Base-by-base conservation (phyloP, 768 basidiomycete genomes). In the Leccinum aurantiacum region DNA sequence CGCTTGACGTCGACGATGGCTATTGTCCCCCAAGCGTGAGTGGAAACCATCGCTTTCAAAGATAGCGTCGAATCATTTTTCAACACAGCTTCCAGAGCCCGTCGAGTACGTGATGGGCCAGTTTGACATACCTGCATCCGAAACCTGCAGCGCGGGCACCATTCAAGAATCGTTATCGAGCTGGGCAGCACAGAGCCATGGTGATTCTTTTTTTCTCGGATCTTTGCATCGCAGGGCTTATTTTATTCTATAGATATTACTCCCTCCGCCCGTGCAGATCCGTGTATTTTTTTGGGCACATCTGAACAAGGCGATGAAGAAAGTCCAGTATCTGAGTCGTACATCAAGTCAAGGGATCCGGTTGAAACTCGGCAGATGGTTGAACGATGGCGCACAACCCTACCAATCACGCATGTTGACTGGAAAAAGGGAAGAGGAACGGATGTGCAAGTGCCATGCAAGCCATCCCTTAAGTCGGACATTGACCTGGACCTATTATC, bases 1-100 rank as follows among this genome's bases (percentile, higher is more conserved):
- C 84, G n/a, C 72, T 75, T 53, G 67, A 67, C 54, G 53, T 70
- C 33, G 63, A 73, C 29, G 74, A 69, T 47, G 72, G 74, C 1
- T 75, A 71, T 56, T 68, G 60, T 3, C 62, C 66, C 10, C 67
- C 72, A 4, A 58, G 56, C 44, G 71, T 74, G 48, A 57, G 71
- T 57, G 6, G 15, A 19, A 37, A 29, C 51, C 14, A 24, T 52
- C 48, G 11, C 25, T 27, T 57, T 59, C 11, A 8, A 48, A 50
- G 27, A 31, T 4, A 17, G 2, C 33, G 14, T 29, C 2, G 7
- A 49, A 14, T 33, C 53, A 6, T 14, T 6, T 17, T 33, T 53
- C 35, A 27, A 46, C 19, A 22, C 38, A 74, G 72, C 53, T 75
- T 24, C 72, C 74, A 3, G 72, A 74, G 59, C 72, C 72, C 46